Percentiles rank a stretch among this genome's conserved stretches.
phyloP scores from a whole-genome alignment of 345 rosid species.

The Microcos paniculata region DNA sequence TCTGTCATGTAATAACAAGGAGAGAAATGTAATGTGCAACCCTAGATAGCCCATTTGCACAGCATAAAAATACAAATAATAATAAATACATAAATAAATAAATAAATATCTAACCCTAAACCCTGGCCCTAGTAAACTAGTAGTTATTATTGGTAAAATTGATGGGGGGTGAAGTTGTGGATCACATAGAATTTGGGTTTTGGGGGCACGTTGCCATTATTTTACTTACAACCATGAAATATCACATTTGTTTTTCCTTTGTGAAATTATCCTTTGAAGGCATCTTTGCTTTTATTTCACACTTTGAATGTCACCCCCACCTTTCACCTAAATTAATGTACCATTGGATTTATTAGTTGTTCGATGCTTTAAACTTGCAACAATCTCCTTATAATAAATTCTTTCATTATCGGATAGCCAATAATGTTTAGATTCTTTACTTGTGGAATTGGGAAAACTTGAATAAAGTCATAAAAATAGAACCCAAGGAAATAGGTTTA shows the following conservation, averaged over 20 bases:
- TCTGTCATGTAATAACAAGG: not conserved
- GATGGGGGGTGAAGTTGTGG: not conserved
- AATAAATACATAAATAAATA: not conserved
- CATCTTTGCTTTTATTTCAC: slow-evolving; percentile 12
- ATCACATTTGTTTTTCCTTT: not conserved
- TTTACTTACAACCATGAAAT: not conserved
- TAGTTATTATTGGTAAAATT: not conserved
- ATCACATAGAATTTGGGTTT: not conserved
- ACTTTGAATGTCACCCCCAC: not conserved
- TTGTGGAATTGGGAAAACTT: slow-evolving; percentile 3
- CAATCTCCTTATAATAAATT: not conserved
- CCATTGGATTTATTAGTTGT: not conserved
- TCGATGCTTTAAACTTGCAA: slow-evolving; percentile 6
- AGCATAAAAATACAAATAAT: too few species aligned
- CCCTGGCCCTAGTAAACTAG: slow-evolving; percentile 16
- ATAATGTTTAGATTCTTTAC: slow-evolving; percentile 7
- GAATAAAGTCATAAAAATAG: not conserved
- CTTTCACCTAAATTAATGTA: slow-evolving; percentile 10
- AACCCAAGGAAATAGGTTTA: not conserved
- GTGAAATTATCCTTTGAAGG: not conserved
- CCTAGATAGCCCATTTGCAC: slow-evolving; percentile 30
- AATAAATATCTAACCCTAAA: slow-evolving; percentile 31
- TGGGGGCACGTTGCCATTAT: not conserved
- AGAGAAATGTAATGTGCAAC: slow-evolving; percentile 14
- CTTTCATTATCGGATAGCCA: not conserved